Evolutionary conservation across 768 basidiomycete species (phyloP).

Genomic region (Sporobolomyces roseus): DNA sequence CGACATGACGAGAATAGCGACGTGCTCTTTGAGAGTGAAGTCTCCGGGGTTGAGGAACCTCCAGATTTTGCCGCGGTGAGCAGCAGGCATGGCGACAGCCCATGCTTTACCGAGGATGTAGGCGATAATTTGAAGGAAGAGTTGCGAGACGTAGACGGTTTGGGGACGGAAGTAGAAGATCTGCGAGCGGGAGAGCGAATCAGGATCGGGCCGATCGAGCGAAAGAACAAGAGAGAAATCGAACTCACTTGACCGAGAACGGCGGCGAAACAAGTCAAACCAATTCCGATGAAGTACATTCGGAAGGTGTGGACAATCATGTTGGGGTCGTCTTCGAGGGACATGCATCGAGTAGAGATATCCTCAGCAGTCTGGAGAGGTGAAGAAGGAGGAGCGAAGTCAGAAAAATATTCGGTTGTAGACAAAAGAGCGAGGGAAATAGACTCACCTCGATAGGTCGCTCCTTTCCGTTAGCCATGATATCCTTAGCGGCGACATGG

Average conservation of each 20-base stretch:
- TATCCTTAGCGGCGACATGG: conserved; percentile 18
- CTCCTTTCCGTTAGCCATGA: conserved; percentile 40
- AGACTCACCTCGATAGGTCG: conserved; percentile 37
- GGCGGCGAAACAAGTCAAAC: conserved; percentile 46
- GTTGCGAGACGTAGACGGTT: conserved; percentile 45
- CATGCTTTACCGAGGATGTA: conserved; percentile 46
- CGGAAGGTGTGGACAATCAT: conserved; percentile 45
- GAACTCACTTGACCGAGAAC: conserved; percentile 42
- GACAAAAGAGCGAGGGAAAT: too few relatives aligned
- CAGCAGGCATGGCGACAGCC: conserved; percentile 39
- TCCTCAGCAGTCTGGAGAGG: conserved; percentile 30
- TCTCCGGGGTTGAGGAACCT: conserved; percentile 47
- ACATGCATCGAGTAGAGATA: conserved; percentile 37
- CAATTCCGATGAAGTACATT: conserved; percentile 45
- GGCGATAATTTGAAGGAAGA: conserved; percentile 48
- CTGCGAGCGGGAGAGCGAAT: conserved; percentile 37
- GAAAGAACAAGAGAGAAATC: background rate
- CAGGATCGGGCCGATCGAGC: conserved; percentile 25
- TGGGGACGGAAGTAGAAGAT: conserved; percentile 53
- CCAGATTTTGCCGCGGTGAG: conserved; percentile 43
- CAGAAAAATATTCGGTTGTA: too few relatives aligned
- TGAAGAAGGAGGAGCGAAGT: background rate
- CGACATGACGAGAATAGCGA: conserved; percentile 27
- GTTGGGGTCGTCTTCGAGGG: conserved; percentile 40
- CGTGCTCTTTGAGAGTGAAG: conserved; percentile 48